Percentiles rank a stretch among this genome's conserved stretches.
phyloP scores from a whole-genome alignment of 2,329 filamentous ascomycete genomes.

The Colletotrichum sansevieriae region DNA sequence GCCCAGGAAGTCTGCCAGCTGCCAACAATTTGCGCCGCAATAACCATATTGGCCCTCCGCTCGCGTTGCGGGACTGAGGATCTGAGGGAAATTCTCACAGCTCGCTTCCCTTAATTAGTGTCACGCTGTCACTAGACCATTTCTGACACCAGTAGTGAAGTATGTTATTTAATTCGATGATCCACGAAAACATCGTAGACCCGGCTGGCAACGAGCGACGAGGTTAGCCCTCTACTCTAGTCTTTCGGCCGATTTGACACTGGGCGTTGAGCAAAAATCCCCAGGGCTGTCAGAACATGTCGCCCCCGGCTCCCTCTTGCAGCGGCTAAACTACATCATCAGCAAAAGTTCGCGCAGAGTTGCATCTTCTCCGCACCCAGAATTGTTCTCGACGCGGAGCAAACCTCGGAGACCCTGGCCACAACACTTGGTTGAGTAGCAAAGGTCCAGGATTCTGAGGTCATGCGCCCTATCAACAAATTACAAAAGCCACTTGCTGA shows the following conservation, averaged over 20 bases:
- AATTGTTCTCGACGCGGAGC: constrained; percentile 32
- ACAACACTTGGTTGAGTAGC: constrained; percentile 6
- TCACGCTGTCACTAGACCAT: too few relatives aligned
- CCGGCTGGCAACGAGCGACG: constrained; percentile 22
- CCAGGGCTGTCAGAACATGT: constrained; percentile 20
- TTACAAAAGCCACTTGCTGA: constrained; percentile 9
- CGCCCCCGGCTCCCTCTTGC: constrained; percentile 22
- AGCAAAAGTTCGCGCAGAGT: constrained; percentile 35
- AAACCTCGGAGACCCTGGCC: constrained; percentile 34
- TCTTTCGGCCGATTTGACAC: constrained; percentile 28
- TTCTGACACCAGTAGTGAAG: too few relatives aligned
- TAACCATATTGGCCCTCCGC: constrained; percentile 3
- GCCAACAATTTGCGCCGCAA: constrained; percentile 8
- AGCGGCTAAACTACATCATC: constrained; percentile 40
- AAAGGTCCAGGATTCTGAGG: constrained; percentile 3
- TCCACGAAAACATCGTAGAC: not conserved
- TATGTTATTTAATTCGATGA: too few relatives aligned
- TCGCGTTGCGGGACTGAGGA: not conserved
- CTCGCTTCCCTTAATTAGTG: not conserved
- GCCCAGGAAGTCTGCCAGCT: constrained; percentile 14
- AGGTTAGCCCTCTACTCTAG: not conserved
- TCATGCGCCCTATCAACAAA: constrained; percentile 30
- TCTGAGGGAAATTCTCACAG: constrained; percentile 27
- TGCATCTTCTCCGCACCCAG: constrained; percentile 39
- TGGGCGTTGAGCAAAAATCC: constrained; percentile 15